Base-by-base conservation (phyloP, 345 rosid genomes). In the Trapa incisa region DNA sequence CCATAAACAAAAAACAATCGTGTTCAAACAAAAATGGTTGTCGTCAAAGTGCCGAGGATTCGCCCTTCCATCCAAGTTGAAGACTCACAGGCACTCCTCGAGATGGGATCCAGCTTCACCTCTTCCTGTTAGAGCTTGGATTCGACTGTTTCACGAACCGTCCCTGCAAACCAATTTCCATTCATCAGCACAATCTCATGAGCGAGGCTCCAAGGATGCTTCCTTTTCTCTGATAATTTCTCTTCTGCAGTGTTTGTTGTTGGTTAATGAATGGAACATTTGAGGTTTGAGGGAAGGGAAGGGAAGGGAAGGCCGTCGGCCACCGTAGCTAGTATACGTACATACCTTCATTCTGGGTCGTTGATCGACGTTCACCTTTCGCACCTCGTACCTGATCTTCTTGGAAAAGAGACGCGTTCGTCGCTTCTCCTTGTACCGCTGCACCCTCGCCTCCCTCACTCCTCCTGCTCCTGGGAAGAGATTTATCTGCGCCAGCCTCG, bases 261-360 rank as follows among this genome's bases (percentile, higher is more conserved):
- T 22, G 29, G 29, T 22, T 22, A 22, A 22, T 22, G 29, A 22
- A 22, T 22, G 29, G 29, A 22, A 22, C 29, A 0, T 22, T 22
- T 22, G 29, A 22, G 29, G 29, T 22, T 22, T 22, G 29, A 22
- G 29, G 29, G 29, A 22, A 22, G 29, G 29, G 29, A 22, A 22
- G 29, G 29, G 29, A 22, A 22, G 29, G 29, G 29, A 22, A 22
- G 29, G 29, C 29, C 29, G 43, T 8, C 43, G 7, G 43, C 43
- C 43, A 58, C 15, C 29, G 22, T 33, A 22, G 29, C 29, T 22
- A 22, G 29, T 22, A 22, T 22, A 22, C 29, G 29, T 22, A 22
- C 29, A 22, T 22, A 87, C 97, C 99, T 89, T 87, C 86, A 87
- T 86, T 70, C 99, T 81, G 41, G 99, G 96, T 65, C 99, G 92